phyloP scores from a whole-genome alignment of 768 basidiomycete species.

The Pulveroboletus frians region DNA sequence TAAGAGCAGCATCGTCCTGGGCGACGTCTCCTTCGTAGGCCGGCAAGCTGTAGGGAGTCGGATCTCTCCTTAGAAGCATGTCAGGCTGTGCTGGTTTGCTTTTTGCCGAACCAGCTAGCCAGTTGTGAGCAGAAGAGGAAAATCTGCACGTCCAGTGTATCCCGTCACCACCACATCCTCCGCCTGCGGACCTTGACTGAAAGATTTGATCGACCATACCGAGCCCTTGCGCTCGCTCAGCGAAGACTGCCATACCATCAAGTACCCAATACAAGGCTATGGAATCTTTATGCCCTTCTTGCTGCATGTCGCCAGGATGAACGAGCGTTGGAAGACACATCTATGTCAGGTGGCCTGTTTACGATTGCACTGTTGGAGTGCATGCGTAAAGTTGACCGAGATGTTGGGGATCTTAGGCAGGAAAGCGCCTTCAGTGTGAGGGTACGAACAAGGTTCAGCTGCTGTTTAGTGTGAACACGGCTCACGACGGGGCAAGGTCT shows the following conservation, averaged over 20 bases:
- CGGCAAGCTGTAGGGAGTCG: conserved; percentile 5
- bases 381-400: conserved; percentile 11
- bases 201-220: conserved; percentile 6
- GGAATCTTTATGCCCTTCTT: conserved; percentile 17
- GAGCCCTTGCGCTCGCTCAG: conserved; percentile 6
- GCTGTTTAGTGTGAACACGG: conserved; percentile 18
- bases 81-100: background rate
- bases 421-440: conserved; percentile 16
- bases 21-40: conserved; percentile 4
- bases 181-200: conserved; percentile 11
- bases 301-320: conserved; percentile 20
- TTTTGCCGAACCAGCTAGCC: conserved; percentile 11
- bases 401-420: conserved; percentile 5
- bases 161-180: conserved; percentile 8
- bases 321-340: conserved; percentile 9
- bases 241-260: background rate
- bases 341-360: conserved; percentile 13
- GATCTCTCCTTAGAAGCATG: background rate
- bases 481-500: conserved; percentile 10
- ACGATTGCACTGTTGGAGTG: conserved; percentile 15
- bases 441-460: conserved; percentile 13
- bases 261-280: conserved; percentile 17
- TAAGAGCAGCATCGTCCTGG: background rate
- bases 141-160: conserved; percentile 5
- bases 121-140: conserved; percentile 2